These are phyloP conservation scores for Globisporangium radiosum DNA, from an alignment of 352 stramenopile species.

Conservation along the genomic window DNA sequence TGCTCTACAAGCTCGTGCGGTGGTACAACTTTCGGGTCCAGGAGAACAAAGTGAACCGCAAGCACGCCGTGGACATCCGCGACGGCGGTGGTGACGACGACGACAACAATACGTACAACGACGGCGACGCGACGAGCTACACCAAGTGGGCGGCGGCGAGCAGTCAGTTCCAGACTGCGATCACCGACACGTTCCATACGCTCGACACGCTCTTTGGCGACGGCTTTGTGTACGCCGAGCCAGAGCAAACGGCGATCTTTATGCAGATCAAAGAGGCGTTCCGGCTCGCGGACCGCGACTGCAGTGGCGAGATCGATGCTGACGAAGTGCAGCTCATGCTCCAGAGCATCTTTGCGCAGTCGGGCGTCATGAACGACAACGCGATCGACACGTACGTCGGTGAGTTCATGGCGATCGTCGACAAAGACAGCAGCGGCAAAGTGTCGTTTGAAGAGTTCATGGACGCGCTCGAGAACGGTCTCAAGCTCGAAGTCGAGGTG, in stretches of 20 bases:
- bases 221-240: constrained; percentile 66
- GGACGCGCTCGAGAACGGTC: constrained; percentile 60
- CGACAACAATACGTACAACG: constrained; percentile 14
- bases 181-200: constrained; percentile 66
- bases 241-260: constrained; percentile 76
- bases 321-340: constrained; percentile 75
- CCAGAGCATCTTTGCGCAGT: constrained; percentile 71
- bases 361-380: constrained; percentile 59
- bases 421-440: constrained; percentile 55
- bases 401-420: constrained; percentile 71
- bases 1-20: constrained; percentile 73
- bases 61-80: constrained; percentile 45
- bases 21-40: constrained; percentile 71
- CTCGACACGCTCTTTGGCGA: constrained; percentile 69
- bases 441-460: constrained; percentile 83
- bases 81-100: constrained; percentile 15
- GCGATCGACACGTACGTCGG: constrained; percentile 66
- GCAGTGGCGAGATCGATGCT: constrained; percentile 73
- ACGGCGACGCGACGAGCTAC: constrained; percentile 21
- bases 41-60: constrained; percentile 33
- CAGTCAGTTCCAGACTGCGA: constrained; percentile 37
- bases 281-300: constrained; percentile 68
- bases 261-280: constrained; percentile 88
- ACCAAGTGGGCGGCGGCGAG: constrained; percentile 46
- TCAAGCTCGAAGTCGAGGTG: constrained; percentile 76